These are phyloP conservation scores for Lepraria neglecta DNA, from an alignment of 495 filamentous ascomycete genomes.

Conservation along the genomic window DNA sequence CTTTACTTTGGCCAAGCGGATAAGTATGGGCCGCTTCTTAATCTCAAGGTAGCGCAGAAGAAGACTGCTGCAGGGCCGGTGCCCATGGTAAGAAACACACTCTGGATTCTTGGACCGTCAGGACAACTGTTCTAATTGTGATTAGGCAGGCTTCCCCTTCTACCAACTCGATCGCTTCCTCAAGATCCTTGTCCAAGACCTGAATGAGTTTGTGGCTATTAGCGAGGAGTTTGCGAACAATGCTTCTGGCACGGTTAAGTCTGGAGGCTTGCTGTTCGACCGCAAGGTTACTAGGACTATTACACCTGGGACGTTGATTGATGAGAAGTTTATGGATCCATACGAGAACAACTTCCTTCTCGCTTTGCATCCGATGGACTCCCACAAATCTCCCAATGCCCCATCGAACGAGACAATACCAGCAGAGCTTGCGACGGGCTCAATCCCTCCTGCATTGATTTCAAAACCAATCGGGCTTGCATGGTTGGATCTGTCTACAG, in stretches of 20 bases:
- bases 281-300: slow-evolving; percentile 79
- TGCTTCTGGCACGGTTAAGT: slow-evolving; percentile 56
- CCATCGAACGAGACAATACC: not conserved
- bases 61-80: slow-evolving; percentile 68
- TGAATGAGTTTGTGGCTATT: slow-evolving; percentile 85
- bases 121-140: slow-evolving; percentile 9
- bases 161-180: slow-evolving; percentile 87
- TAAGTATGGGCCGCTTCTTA: slow-evolving; percentile 76
- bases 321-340: slow-evolving; percentile 94
- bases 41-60: slow-evolving; percentile 79
- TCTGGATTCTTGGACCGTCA: not conserved
- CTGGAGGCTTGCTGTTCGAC: slow-evolving; percentile 73
- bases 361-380: slow-evolving; percentile 53
- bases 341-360: slow-evolving; percentile 89
- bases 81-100: slow-evolving; percentile 55
- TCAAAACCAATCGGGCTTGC: slow-evolving; percentile 64
- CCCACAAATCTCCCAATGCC: not conserved
- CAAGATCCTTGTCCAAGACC: slow-evolving; percentile 85
- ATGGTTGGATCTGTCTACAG: slow-evolving; percentile 93
- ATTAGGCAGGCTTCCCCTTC: slow-evolving; percentile 81
- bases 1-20: slow-evolving; percentile 93
- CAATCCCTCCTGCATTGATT: slow-evolving; percentile 34
- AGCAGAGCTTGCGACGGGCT: slow-evolving; percentile 14
- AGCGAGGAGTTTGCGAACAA: slow-evolving; percentile 82
- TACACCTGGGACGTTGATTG: slow-evolving; percentile 90